Conservation (phyloP, 1,139 yeast species). For the Yamadazyma jaroonii region DNA sequence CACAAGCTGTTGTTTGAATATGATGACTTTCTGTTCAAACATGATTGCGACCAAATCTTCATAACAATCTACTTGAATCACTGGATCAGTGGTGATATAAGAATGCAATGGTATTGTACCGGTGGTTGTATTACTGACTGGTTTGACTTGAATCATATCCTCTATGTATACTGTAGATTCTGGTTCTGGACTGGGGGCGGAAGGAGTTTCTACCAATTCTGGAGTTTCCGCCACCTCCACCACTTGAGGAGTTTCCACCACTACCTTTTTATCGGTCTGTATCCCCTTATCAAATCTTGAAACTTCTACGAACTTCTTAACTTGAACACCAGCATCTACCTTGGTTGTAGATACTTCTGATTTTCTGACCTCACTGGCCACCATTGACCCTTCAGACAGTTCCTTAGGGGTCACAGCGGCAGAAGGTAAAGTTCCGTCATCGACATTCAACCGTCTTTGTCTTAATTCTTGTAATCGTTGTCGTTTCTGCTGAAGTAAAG, state of each 20-base stretch:
- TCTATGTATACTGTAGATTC: too few species aligned
- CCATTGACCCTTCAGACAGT: slow-evolving; percentile 3
- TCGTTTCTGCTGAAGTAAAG: slow-evolving; percentile 39
- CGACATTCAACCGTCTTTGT: slow-evolving; percentile 23
- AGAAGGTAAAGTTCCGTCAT: not conserved
- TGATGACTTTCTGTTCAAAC: not conserved
- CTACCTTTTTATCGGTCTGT: slow-evolving; percentile 18
- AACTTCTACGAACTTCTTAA: slow-evolving; percentile 13
- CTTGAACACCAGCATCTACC: slow-evolving; percentile 6
- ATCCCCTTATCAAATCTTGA: slow-evolving; percentile 30
- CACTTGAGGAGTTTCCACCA: slow-evolving; percentile 8
- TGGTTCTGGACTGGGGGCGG: not conserved
- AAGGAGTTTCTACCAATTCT: not conserved
- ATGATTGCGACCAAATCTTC: slow-evolving; percentile 1
- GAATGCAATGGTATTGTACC: too few species aligned
- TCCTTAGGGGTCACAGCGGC: not conserved
- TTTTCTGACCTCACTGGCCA: not conserved
- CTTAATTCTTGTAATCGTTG: slow-evolving; percentile 41
- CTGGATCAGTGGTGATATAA: slow-evolving; percentile 6
- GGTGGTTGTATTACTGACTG: too few species aligned
- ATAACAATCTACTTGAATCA: slow-evolving; percentile 7
- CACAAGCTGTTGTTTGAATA: slow-evolving; percentile 6
- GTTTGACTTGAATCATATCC: too few species aligned
- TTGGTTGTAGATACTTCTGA: not conserved
- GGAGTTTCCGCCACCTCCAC: slow-evolving; percentile 1